These are phyloP conservation scores for Phytopythium kandeliae DNA, from an alignment of 352 stramenopile species.

Conservation along the genomic window DNA sequence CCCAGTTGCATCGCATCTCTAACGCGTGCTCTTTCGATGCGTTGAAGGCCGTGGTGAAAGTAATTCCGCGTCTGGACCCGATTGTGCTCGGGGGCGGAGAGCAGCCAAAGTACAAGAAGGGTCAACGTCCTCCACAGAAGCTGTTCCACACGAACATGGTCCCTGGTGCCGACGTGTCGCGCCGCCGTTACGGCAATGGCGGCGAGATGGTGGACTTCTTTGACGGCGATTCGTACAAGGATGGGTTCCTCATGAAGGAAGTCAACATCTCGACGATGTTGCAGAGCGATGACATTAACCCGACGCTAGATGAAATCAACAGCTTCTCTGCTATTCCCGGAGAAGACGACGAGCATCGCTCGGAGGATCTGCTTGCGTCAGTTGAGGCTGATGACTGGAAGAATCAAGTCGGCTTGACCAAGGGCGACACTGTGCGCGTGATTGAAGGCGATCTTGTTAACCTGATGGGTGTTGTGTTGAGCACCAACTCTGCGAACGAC, in stretches of 20 bases:
- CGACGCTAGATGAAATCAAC: constrained; percentile 86
- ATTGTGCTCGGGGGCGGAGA: constrained; percentile 69
- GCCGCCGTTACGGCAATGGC: constrained; percentile 62
- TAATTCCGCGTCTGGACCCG: constrained; percentile 78
- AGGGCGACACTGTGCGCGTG: constrained; percentile 84
- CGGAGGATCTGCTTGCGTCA: constrained; percentile 59
- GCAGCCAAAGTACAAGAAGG: constrained; percentile 87
- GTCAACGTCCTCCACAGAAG: constrained; percentile 82
- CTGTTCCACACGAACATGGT: constrained; percentile 74
- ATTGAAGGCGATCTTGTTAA: constrained; percentile 87
- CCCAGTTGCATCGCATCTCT: no score
- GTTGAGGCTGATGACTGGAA: constrained; percentile 86
- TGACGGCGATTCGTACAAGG: constrained; percentile 86
- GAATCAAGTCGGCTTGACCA: constrained; percentile 86
- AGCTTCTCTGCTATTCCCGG: constrained; percentile 66
- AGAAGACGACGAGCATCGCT: constrained; percentile 60
- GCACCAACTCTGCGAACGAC: constrained; percentile 85
- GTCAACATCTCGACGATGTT: constrained; percentile 86
- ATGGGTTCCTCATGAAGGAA: constrained; percentile 86
- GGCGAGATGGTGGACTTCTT: constrained; percentile 87
- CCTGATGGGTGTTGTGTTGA: constrained; percentile 87
- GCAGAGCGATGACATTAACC: constrained; percentile 80
- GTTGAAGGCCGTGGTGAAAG: constrained; percentile 71
- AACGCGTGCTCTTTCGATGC: background rate
- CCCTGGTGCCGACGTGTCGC: constrained; percentile 48